Evolutionary conservation across 352 stramenopile species (phyloP).

Genomic region (Achlya hypogyna): DNA sequence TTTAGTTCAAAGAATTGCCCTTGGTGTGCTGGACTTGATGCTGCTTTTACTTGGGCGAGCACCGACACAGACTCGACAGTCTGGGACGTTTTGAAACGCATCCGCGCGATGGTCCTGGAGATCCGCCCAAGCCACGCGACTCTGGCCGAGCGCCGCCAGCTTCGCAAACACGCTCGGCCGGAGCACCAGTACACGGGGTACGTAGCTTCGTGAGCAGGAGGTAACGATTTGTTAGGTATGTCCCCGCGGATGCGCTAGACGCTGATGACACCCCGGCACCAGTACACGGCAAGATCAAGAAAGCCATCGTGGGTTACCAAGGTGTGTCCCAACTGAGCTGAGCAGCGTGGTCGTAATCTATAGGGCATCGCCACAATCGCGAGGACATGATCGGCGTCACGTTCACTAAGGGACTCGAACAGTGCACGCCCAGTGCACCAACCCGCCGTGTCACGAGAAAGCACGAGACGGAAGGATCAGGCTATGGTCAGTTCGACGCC

Average conservation of each 20-base stretch:
- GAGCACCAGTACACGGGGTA: constrained; percentile 59
- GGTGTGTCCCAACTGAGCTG: constrained; percentile 20
- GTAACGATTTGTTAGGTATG: constrained; percentile 23
- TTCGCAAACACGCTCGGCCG: constrained; percentile 57
- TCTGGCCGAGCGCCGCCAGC: constrained; percentile 42
- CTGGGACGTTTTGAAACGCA: background rate
- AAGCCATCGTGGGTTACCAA: constrained; percentile 25
- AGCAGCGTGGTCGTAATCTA: constrained; percentile 52
- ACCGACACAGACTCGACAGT: background rate
- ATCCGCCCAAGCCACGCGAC: constrained; percentile 28
- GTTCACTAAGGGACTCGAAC: constrained; percentile 47
- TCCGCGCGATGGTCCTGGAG: background rate
- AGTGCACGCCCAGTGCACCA: background rate
- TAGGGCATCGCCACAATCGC: constrained; percentile 42
- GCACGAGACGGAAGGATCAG: background rate
- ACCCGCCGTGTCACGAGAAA: too few species aligned
- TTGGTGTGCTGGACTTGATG: too few species aligned
- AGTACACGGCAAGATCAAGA: constrained; percentile 20
- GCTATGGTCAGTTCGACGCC: constrained; percentile 3
- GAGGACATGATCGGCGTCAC: constrained; percentile 56
- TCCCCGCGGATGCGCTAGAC: constrained; percentile 13
- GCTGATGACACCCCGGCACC: background rate
- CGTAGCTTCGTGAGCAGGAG: background rate
- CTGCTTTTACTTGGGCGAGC: too few species aligned
- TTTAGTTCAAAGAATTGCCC: too few species aligned